phyloP scores from a whole-genome alignment of 371 early-diverging fungal species.

The Mortierella sp. region DNA sequence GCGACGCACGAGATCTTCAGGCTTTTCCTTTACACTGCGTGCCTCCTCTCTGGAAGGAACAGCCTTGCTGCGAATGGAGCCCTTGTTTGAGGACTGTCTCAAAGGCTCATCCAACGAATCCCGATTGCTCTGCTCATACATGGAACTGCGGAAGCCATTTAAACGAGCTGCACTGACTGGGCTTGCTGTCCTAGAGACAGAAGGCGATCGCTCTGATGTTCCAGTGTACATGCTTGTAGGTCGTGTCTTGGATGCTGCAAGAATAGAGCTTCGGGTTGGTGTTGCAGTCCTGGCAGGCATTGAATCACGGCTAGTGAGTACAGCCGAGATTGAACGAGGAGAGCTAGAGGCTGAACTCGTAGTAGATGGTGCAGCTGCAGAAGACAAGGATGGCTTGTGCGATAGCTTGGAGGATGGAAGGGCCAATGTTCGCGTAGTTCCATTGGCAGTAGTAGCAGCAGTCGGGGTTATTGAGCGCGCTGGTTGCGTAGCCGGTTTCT shows the following conservation, averaged over 20 bases:
- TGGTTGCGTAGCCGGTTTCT: not conserved
- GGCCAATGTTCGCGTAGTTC: not conserved
- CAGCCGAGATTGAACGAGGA: not conserved
- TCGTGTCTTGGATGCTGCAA: not conserved
- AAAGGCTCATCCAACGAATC: constrained; percentile 8
- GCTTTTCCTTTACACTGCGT: constrained; percentile 1
- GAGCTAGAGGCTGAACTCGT: constrained; percentile 6
- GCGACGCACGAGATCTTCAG: constrained; percentile 22
- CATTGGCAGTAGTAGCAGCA: not conserved
- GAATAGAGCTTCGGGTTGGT: constrained; percentile 12
- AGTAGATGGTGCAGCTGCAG: not conserved
- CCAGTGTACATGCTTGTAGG: constrained; percentile 10
- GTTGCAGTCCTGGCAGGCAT: not conserved
- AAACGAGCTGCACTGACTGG: constrained; percentile 1
- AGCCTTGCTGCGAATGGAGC: not conserved
- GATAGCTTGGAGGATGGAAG: constrained; percentile 2
- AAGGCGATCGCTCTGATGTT: constrained; percentile 5
- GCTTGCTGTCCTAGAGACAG: constrained; percentile 13
- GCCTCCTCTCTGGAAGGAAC: not conserved
- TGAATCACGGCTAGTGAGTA: not conserved
- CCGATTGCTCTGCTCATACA: constrained; percentile 3
- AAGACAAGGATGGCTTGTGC: constrained; percentile 9
- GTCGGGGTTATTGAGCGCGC: not conserved
- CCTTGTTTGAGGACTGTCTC: constrained; percentile 5
- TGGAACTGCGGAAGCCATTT: constrained; percentile 16